Base-by-base conservation (phyloP, 768 basidiomycete species). In the Boletus speciosus region DNA sequence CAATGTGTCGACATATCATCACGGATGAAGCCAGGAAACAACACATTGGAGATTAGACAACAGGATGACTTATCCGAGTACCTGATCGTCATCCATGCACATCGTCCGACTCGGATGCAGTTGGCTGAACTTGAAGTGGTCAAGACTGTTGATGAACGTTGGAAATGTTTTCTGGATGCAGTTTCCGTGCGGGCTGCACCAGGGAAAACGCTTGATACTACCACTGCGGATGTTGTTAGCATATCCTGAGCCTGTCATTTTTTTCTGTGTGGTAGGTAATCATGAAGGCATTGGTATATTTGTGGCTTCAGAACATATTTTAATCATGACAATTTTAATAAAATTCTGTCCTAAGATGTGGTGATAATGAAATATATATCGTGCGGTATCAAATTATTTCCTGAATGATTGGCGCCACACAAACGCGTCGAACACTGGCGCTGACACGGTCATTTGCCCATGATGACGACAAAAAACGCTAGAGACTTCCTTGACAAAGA, bases 1-100 rank as follows among this genome's bases (percentile, higher is more conserved):
- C 74, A 71, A 54, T 67, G 78, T 16, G 73, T 84, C 21, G 83
- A 85, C 56, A 44, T 85, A 11, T 81, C 81, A 2, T 70, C 71
- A 16, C 75, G 79, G 49, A 55, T 81, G 23, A 61, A 54, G 16
- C 37, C 47, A 0, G 82, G 81, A 19, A 40, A 62, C 9, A 83
- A 83, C 57, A 66, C 50, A 1, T 61, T 84, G 9, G 67, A 74
- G 52, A 69, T 85, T 32, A 60, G 55, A 32, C 81, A 81, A 49
- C 63, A 60, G 31, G 66, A 63, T 19, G 78, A 79, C 59, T 65
- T 81, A 66, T 76, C 77, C 7, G 66, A 71, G 32, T 76, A 79
- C 52, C 66, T 74, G 25, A 71, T 82, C 46, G 69, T 80, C 29
- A 66, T 85, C 6, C 75, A 76, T 45, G 73, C 71, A 1, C 82